Conservation (phyloP, 1,284 basidiomycete genomes). For the Leccinum pallidistipes region DNA sequence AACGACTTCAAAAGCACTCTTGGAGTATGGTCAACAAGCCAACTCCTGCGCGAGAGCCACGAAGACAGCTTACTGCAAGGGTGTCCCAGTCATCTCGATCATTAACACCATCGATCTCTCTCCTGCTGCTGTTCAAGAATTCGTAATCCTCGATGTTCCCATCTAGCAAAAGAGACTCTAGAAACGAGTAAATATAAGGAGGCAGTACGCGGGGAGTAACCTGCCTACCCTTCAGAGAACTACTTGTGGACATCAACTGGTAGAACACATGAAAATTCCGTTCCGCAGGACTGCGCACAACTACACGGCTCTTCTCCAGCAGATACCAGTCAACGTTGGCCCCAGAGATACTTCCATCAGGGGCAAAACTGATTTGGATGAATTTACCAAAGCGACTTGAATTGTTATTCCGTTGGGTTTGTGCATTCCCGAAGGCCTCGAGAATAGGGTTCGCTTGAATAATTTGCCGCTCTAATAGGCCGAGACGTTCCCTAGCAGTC, state of each 20-base stretch:
- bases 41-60: background rate
- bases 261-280: slow-evolving; percentile 98
- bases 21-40: slow-evolving; percentile 13
- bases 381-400: slow-evolving; percentile 99
- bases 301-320: slow-evolving; percentile 96
- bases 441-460: slow-evolving; percentile 97
- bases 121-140: slow-evolving; percentile 87
- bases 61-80: slow-evolving; percentile 56
- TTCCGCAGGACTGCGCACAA: slow-evolving; percentile 85
- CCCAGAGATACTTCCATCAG: slow-evolving; percentile 93
- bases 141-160: slow-evolving; percentile 83
- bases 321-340: slow-evolving; percentile 99
- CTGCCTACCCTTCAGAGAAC: slow-evolving; percentile 58
- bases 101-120: slow-evolving; percentile 94
- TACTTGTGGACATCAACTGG: slow-evolving; percentile 76
- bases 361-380: slow-evolving; percentile 93
- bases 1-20: slow-evolving; percentile 83
- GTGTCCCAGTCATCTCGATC: slow-evolving; percentile 87
- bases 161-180: slow-evolving; percentile 77
- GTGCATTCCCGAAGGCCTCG: slow-evolving; percentile 98
- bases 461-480: slow-evolving; percentile 94
- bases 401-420: slow-evolving; percentile 98
- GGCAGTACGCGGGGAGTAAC: background rate
- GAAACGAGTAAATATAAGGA: slow-evolving; percentile 9
- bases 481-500: slow-evolving; percentile 70